phyloP scores from a whole-genome alignment of 306 rosid species.

The Arachis stenosperma region DNA sequence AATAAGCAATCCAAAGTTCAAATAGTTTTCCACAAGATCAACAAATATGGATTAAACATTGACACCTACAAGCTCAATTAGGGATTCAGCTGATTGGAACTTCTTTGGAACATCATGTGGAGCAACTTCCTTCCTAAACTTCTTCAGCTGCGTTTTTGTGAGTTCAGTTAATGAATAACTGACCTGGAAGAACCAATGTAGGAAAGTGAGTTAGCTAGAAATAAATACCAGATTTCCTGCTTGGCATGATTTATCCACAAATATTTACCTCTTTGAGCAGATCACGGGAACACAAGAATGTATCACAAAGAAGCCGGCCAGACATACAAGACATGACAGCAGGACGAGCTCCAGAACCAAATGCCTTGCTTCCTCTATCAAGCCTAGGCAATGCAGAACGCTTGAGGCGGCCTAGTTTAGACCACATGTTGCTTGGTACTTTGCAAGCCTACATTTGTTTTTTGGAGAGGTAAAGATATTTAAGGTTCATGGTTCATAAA shows the following conservation, averaged over 20 bases:
- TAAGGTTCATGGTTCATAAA: constrained; percentile 18
- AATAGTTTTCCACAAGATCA: constrained; percentile 18
- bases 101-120: constrained; percentile 77
- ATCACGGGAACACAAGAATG: constrained; percentile 86
- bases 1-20: constrained; percentile 26
- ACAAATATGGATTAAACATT: constrained; percentile 28
- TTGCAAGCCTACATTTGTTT: constrained; percentile 63
- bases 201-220: constrained; percentile 33
- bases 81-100: constrained; percentile 78
- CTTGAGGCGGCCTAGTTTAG: constrained; percentile 91
- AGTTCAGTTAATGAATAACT: constrained; percentile 90
- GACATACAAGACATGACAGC: constrained; percentile 92
- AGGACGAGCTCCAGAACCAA: constrained; percentile 91
- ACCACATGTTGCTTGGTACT: constrained; percentile 85
- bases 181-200: constrained; percentile 64
- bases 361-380: constrained; percentile 63
- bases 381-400: constrained; percentile 90
- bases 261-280: constrained; percentile 83
- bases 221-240: constrained; percentile 30
- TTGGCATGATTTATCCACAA: constrained; percentile 31
- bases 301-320: constrained; percentile 95
- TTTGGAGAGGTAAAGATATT: neutral
- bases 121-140: constrained; percentile 84
- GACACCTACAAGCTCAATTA: constrained; percentile 75
- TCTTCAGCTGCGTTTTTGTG: constrained; percentile 85